Percentiles rank a stretch among this genome's conserved stretches.
Conservation (phyloP, 345 rosid species). For the Eucalyptus curtisii region DNA sequence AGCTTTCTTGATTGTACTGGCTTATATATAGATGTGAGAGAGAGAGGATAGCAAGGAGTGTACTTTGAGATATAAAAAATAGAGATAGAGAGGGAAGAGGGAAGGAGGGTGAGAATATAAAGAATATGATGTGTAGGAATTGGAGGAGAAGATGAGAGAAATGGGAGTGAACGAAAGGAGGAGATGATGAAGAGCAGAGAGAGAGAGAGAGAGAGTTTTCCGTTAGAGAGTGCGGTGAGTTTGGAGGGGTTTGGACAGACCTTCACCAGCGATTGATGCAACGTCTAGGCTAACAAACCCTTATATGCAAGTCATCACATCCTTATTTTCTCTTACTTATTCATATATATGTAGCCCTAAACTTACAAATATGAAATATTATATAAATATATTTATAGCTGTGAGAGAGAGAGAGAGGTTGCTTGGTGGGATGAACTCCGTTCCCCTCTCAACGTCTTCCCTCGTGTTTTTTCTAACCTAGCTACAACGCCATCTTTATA, state of each 20-base stretch:
- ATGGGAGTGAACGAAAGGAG: not conserved
- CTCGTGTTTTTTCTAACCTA: constrained; percentile 2
- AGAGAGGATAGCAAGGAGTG: not conserved
- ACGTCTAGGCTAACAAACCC: constrained; percentile 1
- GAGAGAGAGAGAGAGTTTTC: not conserved
- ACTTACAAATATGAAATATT: not conserved
- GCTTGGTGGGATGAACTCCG: constrained; percentile 11
- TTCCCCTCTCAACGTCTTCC: constrained; percentile 17
- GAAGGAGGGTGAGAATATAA: not conserved
- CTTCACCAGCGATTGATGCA: constrained; percentile 10
- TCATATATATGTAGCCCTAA: not conserved
- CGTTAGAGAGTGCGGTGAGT: constrained; percentile 1
- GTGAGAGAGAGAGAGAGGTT: not conserved
- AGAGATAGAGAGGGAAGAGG: not conserved
- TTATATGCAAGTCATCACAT: not conserved
- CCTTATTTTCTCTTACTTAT: not conserved
- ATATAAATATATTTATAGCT: not conserved
- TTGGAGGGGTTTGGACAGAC: constrained; percentile 5
- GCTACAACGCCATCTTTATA: not conserved
- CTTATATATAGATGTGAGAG: not conserved
- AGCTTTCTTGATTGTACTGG: not conserved
- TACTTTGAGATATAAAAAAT: not conserved
- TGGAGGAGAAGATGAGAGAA: not conserved
- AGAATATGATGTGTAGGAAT: not conserved
- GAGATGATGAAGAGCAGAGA: not conserved